Base-by-base conservation (phyloP, 108 stramenopile genomes). In the Cylindrotheca fusiformis region DNA sequence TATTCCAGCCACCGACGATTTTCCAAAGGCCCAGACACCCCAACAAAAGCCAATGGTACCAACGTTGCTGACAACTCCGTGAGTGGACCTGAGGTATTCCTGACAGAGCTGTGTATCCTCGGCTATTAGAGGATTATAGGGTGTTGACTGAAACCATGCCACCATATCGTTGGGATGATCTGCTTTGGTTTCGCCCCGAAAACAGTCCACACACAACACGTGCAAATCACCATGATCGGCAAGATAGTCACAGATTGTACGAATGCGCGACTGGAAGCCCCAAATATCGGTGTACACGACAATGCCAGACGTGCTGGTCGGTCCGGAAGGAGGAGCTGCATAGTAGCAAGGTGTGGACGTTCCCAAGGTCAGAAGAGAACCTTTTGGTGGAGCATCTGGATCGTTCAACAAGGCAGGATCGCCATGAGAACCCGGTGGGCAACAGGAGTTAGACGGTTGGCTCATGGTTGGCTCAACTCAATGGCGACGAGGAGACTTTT, bases 31-130 rank as follows among this genome's bases (percentile, higher is more conserved):
- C 75, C 75, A 80, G 0, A 46, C 67, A 0, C 79, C 79, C 75
- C 75, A 80, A 25, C 79, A 80, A 55, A 80, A 80, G 41, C 75
- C 79, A 10, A 76, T 33, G 14, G 61, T 60, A 25, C 63, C 68
- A 32, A 74, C 30, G 18, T 77, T 28, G 19, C 49, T 22, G n/a
- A n/a, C n/a, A 17, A 69, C 53, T 18, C 31, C 50, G 21, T 51
- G 53, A 18, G 47, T 49, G 1, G n/a, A 14, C 5, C 23, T 12
- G 17, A 78, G 29, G 55, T 48, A 70, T 22, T 74, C 66, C 20
- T 65, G 27, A 64, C 54, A 56, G 6, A 53, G 23, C 2, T 58
- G 45, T 0, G 66, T 57, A 45, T 77, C 59, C 23, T 23, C 21
- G 20, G 31, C 51, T 58, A 71, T 31, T n/a, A 28, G 25, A 6